Evolutionary conservation across 2,329 filamentous ascomycete species (phyloP), one percentile per base, ranked within the genome.

Genomic region (Aureobasidium sp.): DNA sequence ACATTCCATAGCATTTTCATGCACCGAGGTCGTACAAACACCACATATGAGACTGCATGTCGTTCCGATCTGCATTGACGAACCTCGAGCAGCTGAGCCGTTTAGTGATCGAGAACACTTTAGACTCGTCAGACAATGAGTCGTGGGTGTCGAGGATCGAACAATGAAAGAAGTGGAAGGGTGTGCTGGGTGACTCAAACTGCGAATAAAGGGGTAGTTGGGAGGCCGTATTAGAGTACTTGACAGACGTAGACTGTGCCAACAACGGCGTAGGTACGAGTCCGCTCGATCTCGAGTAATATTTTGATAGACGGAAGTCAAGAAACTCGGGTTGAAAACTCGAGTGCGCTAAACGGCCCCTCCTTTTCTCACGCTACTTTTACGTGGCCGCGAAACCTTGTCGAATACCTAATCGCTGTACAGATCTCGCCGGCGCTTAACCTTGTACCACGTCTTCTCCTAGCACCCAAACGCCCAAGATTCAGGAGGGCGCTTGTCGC

Each of bases 401-500:
- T 46, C 25, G 19, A 8, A 27, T 43, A 55, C 33, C n/a, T 31
- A 33, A 55, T 42, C 25, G 51, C 19, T 21, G 51, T 55, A 55
- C 37, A 55, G 51, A n/a, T 19, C 25, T 55, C 51, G 27, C 40
- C 53, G 53, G 40, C 53, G 53, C 38, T 57, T 57, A 57, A 37
- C 27, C 53, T 57, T 42, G 51, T 37, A 46, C 53, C 53, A 57
- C 53, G 53, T 57, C 43, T 37, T 57, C 37, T 29, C 53, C 53
- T 40, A 23, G 53, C 37, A 13, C 13, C 40, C 25, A 31, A 27
- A 57, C 40, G 25, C 29, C 37, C 40, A 11, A 29, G 27, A 25
- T n/a, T 45, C 53, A 57, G 53, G 53, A 31, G 53, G n/a, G 53
- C 53, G 53, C 53, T 46, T 46, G 53, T 57, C 19, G 53, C 19